Evolutionary conservation across 148 eudicot species (phyloP), one percentile per base, ranked within the genome.

Genomic region (Cornus controversa): DNA sequence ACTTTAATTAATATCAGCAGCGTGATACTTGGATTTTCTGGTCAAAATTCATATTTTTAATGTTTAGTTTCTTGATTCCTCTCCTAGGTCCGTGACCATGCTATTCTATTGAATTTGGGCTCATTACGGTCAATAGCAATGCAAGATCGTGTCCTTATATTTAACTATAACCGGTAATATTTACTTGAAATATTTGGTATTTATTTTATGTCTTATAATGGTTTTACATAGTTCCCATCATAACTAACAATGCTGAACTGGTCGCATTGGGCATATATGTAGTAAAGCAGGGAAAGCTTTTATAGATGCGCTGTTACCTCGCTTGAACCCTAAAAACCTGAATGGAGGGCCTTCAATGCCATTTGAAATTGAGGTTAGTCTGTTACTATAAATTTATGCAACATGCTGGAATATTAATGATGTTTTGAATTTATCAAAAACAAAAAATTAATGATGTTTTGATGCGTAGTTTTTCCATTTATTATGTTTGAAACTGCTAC

Each of bases 231-330:
- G 40, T 26, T 84, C 57, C 73, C 67, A 63, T 40, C 58, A 69
- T 57, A 80, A 63, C 53, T 27, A 40, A 72, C 53, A 57, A 36
- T 72, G 36, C 54, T 67, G 57, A 3, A 69, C 27, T 80, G 24
- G 40, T 50, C 83, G 20, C 60, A 27, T 75, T 80, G 82, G 45
- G 50, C 75, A 68, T 76, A 73, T 70, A 26, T 81, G 62, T 79
- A 96, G 99, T 74, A 87, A 85, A 84, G 99, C 89, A 16, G 99
- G 99, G 66, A 96, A 96, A 84, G 99, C 97, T 82, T 96, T 96
- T 83, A 90, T 96, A 75, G 97, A 96, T 83, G 78, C 92, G 37
- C 80, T 96, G 77, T 80, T 96, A 71, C 99, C 99, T 67, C 97
- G 97, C 73, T 81, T 93, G 67, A 91, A 87, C 78, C 91, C 99